Conservation (phyloP, 169 alveolate genomes). For the Plasmodium vivax region DNA sequence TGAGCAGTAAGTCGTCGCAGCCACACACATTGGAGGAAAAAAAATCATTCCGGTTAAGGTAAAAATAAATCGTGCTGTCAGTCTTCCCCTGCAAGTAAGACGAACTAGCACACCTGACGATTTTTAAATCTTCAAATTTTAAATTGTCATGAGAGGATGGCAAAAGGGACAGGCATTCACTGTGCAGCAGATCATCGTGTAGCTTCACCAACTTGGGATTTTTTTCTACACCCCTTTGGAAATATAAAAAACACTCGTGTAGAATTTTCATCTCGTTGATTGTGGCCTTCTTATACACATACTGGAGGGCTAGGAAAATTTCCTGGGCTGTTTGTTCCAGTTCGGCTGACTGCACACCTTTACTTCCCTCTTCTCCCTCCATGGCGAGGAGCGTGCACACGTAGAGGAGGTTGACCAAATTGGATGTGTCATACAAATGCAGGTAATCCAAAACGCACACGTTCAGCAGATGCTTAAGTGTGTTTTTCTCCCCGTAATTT, state of each 20-base stretch:
- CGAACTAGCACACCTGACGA: conserved; percentile 41
- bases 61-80: neutral
- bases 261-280: conserved; percentile 35
- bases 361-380: neutral
- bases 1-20: conserved; percentile 16
- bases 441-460: conserved; percentile 21
- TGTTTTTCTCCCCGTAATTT: conserved; percentile 23
- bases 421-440: conserved; percentile 30
- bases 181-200: conserved; percentile 9
- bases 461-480: neutral
- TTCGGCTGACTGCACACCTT: neutral
- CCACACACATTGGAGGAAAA: conserved; percentile 7
- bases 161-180: conserved; percentile 14
- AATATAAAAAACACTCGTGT: conserved; percentile 35
- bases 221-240: neutral
- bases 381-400: conserved; percentile 11
- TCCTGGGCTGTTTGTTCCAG: conserved; percentile 7
- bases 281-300: conserved; percentile 31
- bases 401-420: conserved; percentile 20
- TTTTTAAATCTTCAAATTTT: conserved; percentile 25
- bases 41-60: conserved; percentile 55
- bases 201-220: neutral
- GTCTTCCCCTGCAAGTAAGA: conserved; percentile 28
- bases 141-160: conserved; percentile 57
- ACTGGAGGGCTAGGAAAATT: conserved; percentile 27